A percentile compares a stretch with the other conserved stretches of the same genome.
phyloP scores from a whole-genome alignment of 768 basidiomycete genomes.

The Boletus huronensis region DNA sequence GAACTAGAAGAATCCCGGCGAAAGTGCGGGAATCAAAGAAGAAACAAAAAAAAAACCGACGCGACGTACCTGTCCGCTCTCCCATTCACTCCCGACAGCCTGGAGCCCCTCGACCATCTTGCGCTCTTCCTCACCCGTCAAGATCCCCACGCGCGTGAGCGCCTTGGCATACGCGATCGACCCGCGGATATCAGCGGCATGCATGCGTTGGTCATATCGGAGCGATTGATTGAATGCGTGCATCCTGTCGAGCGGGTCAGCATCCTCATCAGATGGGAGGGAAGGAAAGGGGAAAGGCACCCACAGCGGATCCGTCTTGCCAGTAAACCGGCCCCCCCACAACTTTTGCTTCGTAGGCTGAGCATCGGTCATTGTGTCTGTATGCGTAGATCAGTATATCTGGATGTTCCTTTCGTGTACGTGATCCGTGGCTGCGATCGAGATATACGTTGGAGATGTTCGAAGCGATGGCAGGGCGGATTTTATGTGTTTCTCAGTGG shows the following conservation, averaged over 20 bases:
- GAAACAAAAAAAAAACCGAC: too few relatives aligned
- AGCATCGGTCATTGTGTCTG: conserved; percentile 33
- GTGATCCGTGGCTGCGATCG: background rate
- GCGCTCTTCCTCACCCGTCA: conserved; percentile 70
- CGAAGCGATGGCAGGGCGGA: background rate
- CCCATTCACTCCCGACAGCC: conserved; percentile 83
- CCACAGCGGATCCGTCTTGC: conserved; percentile 66
- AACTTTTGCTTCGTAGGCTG: conserved; percentile 65
- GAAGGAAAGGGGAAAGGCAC: background rate
- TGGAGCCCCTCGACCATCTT: conserved; percentile 73
- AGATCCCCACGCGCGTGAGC: conserved; percentile 72
- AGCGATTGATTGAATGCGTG: conserved; percentile 97
- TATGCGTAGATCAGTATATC: background rate
- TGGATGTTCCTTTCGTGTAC: background rate
- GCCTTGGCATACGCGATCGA: conserved; percentile 96
- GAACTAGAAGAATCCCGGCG: conserved; percentile 50
- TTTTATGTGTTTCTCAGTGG: background rate
- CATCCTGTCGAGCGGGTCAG: conserved; percentile 57
- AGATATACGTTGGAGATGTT: background rate
- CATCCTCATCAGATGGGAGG: background rate
- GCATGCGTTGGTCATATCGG: conserved; percentile 92
- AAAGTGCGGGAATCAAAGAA: background rate
- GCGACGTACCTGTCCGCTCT: conserved; percentile 53
- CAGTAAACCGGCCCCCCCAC: conserved; percentile 89
- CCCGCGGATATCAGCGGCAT: conserved; percentile 84